Base-by-base conservation (phyloP, 768 basidiomycete genomes). In the Paxillus involutus region DNA sequence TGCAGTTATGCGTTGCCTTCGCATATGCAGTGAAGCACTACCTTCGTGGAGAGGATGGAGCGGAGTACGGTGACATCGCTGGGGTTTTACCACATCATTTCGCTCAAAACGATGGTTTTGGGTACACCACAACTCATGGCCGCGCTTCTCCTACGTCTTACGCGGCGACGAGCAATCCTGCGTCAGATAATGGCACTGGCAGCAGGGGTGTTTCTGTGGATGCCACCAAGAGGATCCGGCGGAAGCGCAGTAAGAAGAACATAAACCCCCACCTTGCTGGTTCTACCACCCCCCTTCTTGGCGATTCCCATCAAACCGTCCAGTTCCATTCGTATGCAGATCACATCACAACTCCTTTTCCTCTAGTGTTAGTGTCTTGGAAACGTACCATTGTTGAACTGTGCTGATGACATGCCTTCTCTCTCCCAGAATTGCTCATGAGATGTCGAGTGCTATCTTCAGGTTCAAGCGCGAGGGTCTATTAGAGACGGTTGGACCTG, bases 401-500 rank as follows among this genome's bases (percentile, higher is more conserved):
- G 9, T 30, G 32, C 56, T 30, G 12, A 52, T 7, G 29, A 33
- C 40, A 39, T 10, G 10, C 10, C 33, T 29, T 56, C 30, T 19
- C 45, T 6, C 44, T 19, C n/a, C n/a, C 62, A 91, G 90, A 26
- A 87, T 96, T 57, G 88, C 88, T 3, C 89, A 94, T 70, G 91
- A 95, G 66, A 76, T 97, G 35, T 78, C 81, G 17, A 74, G 83
- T 43, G 69, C 77, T 29, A 68, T 95, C 42, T 94, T 91, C 69
- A 72, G 72, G 49, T 94, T 90, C 70, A 84, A 86, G 64, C 77
- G 87, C 36, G 86, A 90, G 60, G 93, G 92, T 1, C 86, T 86
- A 52, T 70, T 98, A 47, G 95, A 97, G 69, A 86, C 87, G 16
- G 86, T 95, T 56, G 95, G 95, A 33, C 93, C 93, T 12, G 93